Conservation (phyloP, 2,329 filamentous ascomycete genomes). For the Aspergillus sp. region DNA sequence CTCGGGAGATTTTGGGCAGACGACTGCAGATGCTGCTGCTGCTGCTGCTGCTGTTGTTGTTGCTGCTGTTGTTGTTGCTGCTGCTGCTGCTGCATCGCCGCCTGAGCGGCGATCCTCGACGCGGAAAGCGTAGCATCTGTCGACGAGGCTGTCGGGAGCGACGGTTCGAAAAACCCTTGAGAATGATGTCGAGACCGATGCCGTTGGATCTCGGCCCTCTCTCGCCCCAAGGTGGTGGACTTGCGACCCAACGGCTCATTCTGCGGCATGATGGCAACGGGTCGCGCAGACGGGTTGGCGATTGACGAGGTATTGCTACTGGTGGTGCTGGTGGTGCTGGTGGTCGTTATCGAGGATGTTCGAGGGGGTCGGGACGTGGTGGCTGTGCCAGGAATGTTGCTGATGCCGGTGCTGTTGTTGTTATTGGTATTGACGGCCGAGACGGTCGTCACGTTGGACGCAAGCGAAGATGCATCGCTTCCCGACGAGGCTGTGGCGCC, state of each 20-base stretch:
- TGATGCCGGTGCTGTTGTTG: slow-evolving; percentile 14
- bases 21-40: slow-evolving; percentile 43
- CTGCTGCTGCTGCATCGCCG: slow-evolving; percentile 54
- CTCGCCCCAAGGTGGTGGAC: slow-evolving; percentile 21
- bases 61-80: slow-evolving; percentile 42
- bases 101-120: slow-evolving; percentile 59
- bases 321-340: slow-evolving; percentile 23
- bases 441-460: slow-evolving; percentile 39
- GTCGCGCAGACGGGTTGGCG: slow-evolving; percentile 20
- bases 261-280: slow-evolving; percentile 33
- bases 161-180: slow-evolving; percentile 63
- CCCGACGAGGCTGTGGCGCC: slow-evolving; percentile 37
- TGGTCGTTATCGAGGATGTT: slow-evolving; percentile 18
- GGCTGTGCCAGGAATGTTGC: slow-evolving; percentile 14
- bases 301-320: slow-evolving; percentile 29
- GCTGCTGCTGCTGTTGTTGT: slow-evolving; percentile 38
- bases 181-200: slow-evolving; percentile 49
- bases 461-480: slow-evolving; percentile 41
- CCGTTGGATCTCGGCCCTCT: slow-evolving; percentile 30
- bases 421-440: slow-evolving; percentile 36
- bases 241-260: slow-evolving; percentile 31
- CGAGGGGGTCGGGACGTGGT: slow-evolving; percentile 21
- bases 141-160: slow-evolving; percentile 49
- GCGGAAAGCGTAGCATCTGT: slow-evolving; percentile 46
- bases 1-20: slow-evolving; percentile 40